These are phyloP conservation scores for Torulaspora quercuum DNA, from an alignment of 805 yeast genomes.

Conservation along the genomic window DNA sequence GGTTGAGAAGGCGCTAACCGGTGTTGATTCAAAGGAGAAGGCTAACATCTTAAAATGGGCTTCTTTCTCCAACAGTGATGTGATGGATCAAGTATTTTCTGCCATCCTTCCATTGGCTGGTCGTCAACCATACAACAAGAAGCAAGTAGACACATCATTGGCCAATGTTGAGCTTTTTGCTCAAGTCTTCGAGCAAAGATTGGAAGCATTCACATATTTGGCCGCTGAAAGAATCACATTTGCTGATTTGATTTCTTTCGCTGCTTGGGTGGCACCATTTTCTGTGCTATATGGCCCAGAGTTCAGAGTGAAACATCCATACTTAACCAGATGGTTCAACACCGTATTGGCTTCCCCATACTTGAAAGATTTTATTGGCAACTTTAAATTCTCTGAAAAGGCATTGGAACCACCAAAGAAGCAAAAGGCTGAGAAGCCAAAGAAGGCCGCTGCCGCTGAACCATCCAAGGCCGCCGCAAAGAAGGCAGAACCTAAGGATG, in stretches of 20 bases:
- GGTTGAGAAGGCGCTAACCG: conserved; percentile 46
- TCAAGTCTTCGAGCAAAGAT: conserved; percentile 52
- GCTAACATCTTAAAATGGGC: conserved; percentile 68
- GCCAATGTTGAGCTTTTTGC: conserved; percentile 42
- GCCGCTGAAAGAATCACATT: conserved; percentile 65
- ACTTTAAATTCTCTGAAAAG: conserved; percentile 57
- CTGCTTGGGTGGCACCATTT: conserved; percentile 35
- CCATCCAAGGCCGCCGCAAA: conserved; percentile 42
- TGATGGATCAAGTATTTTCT: conserved; percentile 44
- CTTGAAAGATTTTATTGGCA: conserved; percentile 46
- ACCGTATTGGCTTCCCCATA: conserved; percentile 50
- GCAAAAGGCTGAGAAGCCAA: conserved; percentile 44
- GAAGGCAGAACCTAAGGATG: conserved; percentile 39
- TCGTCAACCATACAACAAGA: conserved; percentile 73
- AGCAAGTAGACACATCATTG: conserved; percentile 47
- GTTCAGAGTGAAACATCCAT: conserved; percentile 63
- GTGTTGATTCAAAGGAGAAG: conserved; percentile 60
- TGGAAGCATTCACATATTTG: conserved; percentile 61
- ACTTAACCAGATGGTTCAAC: conserved; percentile 67
- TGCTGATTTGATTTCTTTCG: conserved; percentile 30
- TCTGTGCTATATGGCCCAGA: conserved; percentile 55
- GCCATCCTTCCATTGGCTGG: conserved; percentile 62
- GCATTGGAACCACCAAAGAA: conserved; percentile 69
- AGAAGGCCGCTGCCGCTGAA: conserved; percentile 36
- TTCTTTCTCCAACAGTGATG: conserved; percentile 69